Evolutionary conservation across 108 stramenopile species (phyloP), one percentile per base, ranked within the genome.

Genomic region (Parietichytrium sp.): DNA sequence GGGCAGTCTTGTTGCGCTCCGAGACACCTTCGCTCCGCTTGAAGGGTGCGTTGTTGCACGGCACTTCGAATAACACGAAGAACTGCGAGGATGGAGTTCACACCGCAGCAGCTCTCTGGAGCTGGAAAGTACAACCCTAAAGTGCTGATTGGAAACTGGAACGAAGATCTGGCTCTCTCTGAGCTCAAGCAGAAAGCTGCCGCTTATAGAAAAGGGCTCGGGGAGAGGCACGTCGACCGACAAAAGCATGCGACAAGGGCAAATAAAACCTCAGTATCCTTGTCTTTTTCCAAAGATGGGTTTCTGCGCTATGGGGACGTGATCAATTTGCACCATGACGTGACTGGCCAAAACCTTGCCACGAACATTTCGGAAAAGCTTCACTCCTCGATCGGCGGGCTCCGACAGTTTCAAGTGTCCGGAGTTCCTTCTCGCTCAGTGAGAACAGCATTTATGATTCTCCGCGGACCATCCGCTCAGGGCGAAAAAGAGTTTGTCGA

Each of bases 81-180:
- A n/a, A n/a, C n/a, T n/a, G n/a, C n/a, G n/a, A n/a, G n/a, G n/a
- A n/a, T n/a, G n/a, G n/a, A n/a, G n/a, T n/a, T n/a, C n/a, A n/a
- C n/a, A n/a, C n/a, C n/a, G n/a, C n/a, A n/a, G n/a, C n/a, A n/a
- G n/a, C n/a, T n/a, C n/a, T n/a, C n/a, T n/a, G n/a, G n/a, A n/a
- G n/a, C n/a, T n/a, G n/a, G n/a, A n/a, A n/a, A n/a, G 61, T 72
- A 72, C 61, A 72, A 38, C 20, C 23, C 33, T 1, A 72, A 72
- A 27, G 61, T 72, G 16, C 61, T 72, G 8, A 72, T 72, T 25
- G 61, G 61, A 12, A 72, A 72, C 61, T 72, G 61, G 61, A 72
- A 72, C 42, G 61, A 72, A 25, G 61, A 72, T 42, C 36, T 45
- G 42, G 18, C 61, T 0, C 61, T 72, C 13, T 16, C 61, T 8